These are phyloP conservation scores for Meripilus lineatus DNA, from an alignment of 1,284 basidiomycete genomes.

Conservation along the genomic window DNA sequence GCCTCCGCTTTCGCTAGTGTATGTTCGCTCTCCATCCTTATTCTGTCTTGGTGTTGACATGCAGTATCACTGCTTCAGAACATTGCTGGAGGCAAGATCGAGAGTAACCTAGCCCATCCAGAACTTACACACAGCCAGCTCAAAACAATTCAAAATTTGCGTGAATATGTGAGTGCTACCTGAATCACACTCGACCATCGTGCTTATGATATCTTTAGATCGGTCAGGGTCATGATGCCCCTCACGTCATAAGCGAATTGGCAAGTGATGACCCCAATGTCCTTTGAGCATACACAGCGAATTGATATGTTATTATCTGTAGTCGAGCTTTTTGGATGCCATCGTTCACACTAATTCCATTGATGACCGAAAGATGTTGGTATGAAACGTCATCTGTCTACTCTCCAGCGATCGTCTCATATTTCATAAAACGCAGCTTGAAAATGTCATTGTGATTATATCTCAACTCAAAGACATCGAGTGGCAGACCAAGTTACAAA, in stretches of 20 bases:
- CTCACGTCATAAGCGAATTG: slow-evolving; percentile 34
- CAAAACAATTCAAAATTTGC: slow-evolving; percentile 39
- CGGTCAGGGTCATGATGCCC: slow-evolving; percentile 36
- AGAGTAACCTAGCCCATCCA: not conserved
- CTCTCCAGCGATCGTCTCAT: too few species aligned
- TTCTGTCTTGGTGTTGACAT: not conserved
- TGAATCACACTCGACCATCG: not conserved
- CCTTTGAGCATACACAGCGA: too few species aligned
- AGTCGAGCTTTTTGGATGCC: slow-evolving; percentile 38
- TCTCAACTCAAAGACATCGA: slow-evolving; percentile 48
- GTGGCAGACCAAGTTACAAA: slow-evolving; percentile 42
- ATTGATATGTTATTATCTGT: not conserved
- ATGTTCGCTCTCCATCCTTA: not conserved
- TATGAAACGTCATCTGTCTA: slow-evolving; percentile 20
- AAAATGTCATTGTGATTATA: slow-evolving; percentile 64
- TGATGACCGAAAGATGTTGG: slow-evolving; percentile 65
- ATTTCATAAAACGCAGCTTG: too few species aligned
- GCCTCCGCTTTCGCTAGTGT: slow-evolving; percentile 8
- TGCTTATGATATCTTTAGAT: slow-evolving; percentile 28
- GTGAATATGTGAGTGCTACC: slow-evolving; percentile 34
- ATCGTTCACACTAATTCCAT: slow-evolving; percentile 52
- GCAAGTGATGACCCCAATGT: slow-evolving; percentile 32
- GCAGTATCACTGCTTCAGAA: not conserved
- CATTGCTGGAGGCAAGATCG: not conserved
- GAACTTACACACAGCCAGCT: slow-evolving; percentile 9